phyloP scores from a whole-genome alignment of 805 yeast species.

The Wickerhamomyces bisporus region DNA sequence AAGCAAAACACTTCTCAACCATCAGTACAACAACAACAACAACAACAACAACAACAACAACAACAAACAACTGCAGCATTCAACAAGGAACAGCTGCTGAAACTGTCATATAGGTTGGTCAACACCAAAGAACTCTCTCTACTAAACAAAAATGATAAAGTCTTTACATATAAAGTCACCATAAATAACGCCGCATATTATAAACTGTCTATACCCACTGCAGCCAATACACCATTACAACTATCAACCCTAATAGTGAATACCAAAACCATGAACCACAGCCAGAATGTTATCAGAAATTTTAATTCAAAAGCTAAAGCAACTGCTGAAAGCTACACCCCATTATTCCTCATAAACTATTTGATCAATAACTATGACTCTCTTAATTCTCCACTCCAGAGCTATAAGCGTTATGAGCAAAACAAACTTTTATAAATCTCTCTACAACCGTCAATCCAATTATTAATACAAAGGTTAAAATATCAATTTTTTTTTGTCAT shows the following conservation, averaged over 20 bases:
- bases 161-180: neutral
- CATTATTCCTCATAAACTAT: constrained; percentile 17
- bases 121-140: neutral
- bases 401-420: constrained; percentile 15
- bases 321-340: constrained; percentile 1
- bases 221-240: neutral
- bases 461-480: too few species aligned
- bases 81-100: neutral
- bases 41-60: neutral
- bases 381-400: constrained; percentile 8
- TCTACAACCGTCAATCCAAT: too few species aligned
- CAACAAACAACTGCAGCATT: too few species aligned
- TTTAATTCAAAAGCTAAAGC: constrained; percentile 17
- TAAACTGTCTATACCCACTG: neutral
- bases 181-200: neutral
- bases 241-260: neutral
- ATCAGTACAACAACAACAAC: neutral
- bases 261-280: neutral
- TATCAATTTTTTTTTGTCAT: too few species aligned
- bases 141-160: neutral
- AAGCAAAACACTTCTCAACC: neutral
- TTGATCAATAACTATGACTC: constrained; percentile 18
- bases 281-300: constrained; percentile 16
- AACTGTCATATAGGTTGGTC: neutral
- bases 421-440: constrained; percentile 8